Percentiles rank a stretch among this genome's conserved stretches.
These are phyloP conservation scores for Phytophthora parvispora DNA, from an alignment of 352 stramenopile genomes.

Conservation along the genomic window DNA sequence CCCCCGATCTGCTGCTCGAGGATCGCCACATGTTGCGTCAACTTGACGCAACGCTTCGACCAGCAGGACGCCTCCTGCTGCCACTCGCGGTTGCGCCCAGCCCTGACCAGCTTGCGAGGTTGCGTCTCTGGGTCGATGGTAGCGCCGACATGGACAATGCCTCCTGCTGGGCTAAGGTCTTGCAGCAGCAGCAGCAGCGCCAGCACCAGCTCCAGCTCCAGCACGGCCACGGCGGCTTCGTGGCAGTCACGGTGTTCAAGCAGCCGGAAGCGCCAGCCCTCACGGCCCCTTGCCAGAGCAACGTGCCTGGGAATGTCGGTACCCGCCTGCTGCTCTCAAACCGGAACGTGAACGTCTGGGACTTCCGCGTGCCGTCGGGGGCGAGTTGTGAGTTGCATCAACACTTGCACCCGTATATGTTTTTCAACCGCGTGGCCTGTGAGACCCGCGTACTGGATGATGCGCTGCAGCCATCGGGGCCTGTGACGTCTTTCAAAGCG, in stretches of 20 bases:
- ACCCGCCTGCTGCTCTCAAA: conserved; percentile 48
- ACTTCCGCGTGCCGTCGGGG: conserved; percentile 40
- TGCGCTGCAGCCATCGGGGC: conserved; percentile 28
- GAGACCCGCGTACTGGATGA: conserved; percentile 41
- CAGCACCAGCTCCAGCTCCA: no score
- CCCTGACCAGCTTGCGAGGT: conserved; percentile 7
- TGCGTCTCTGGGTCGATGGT: conserved; percentile 31
- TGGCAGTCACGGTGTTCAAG: conserved; percentile 39
- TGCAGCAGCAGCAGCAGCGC: conserved; percentile 26
- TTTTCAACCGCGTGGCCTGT: conserved; percentile 49
- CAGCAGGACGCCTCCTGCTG: conserved; percentile 43
- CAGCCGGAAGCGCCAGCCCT: conserved; percentile 6
- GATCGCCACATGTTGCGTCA: conserved; percentile 31
- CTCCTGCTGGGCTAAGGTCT: conserved; percentile 10
- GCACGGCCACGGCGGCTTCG: conserved; percentile 5
- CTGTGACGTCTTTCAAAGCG: conserved; percentile 29
- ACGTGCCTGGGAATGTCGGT: conserved; percentile 29
- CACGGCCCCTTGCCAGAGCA: conserved; percentile 4
- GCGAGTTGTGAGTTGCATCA: conserved; percentile 48
- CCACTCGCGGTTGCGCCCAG: conserved; percentile 24
- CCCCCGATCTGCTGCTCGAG: conserved; percentile 27
- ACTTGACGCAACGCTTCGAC: conserved; percentile 23
- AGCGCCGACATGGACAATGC: conserved; percentile 5
- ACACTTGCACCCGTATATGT: conserved; percentile 49
- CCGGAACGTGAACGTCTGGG: conserved; percentile 45